Evolutionary conservation across 139 green algal species (phyloP).

Genomic region (Gonium pectorale): DNA sequence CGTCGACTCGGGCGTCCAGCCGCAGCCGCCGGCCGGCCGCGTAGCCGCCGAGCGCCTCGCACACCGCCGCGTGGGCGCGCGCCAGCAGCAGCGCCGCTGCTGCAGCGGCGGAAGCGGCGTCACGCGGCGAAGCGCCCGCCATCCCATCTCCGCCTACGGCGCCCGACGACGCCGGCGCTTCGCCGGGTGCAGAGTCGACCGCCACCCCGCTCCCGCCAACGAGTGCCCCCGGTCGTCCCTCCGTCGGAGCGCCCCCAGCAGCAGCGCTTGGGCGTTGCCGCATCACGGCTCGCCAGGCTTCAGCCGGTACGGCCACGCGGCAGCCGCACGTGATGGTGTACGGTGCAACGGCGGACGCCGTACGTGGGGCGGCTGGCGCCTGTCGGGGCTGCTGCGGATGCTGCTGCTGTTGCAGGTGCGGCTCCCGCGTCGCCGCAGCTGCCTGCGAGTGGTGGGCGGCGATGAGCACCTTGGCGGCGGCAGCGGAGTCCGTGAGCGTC

Average conservation of each 20-base stretch:
- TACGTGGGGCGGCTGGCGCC: too few relatives aligned
- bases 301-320: not conserved
- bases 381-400: not conserved
- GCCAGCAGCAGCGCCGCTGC: too few relatives aligned
- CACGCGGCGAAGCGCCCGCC: not conserved
- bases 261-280: not conserved
- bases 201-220: not conserved
- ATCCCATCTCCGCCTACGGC: not conserved
- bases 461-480: conserved; percentile 10
- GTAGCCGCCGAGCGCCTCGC: not conserved
- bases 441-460: not conserved
- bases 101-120: not conserved
- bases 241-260: too few relatives aligned
- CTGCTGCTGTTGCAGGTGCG: not conserved
- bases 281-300: not conserved
- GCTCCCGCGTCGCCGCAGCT: too few relatives aligned
- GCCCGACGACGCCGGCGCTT: not conserved
- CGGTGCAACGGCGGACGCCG: not conserved
- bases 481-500: conserved; percentile 8
- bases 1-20: not conserved
- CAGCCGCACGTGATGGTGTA: conserved; percentile 28
- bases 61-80: not conserved
- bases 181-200: not conserved
- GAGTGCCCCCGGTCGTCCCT: too few relatives aligned
- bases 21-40: not conserved